Percentiles rank a stretch among this genome's conserved stretches.
phyloP scores from a whole-genome alignment of 2,329 filamentous ascomycete species.

The Neocatenulostroma microsporum region DNA sequence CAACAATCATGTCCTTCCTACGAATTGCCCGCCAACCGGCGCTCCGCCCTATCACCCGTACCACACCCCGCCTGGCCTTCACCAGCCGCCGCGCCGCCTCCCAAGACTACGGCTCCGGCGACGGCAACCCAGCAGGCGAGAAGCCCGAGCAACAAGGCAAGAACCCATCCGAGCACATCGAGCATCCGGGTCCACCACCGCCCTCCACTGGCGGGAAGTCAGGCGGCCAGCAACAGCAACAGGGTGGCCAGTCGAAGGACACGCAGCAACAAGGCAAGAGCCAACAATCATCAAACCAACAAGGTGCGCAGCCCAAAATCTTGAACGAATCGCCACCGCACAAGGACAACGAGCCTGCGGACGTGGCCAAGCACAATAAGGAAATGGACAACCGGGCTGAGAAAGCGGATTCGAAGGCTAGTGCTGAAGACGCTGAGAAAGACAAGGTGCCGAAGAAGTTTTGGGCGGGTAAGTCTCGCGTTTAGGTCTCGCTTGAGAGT shows the following conservation, averaged over 20 bases:
- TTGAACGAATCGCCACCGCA: conserved; percentile 30
- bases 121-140: conserved; percentile 36
- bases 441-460: conserved; percentile 35
- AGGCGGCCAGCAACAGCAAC: conserved; percentile 15
- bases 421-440: conserved; percentile 31
- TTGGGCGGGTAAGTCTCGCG: conserved; percentile 27
- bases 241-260: conserved; percentile 13
- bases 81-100: conserved; percentile 30
- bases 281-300: conserved; percentile 6
- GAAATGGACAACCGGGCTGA: conserved; percentile 38
- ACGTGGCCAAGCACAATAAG: conserved; percentile 38
- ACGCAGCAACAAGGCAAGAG: conserved; percentile 4
- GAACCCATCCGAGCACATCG: conserved; percentile 32
- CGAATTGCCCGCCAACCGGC: conserved; percentile 13
- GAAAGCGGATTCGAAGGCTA: conserved; percentile 32
- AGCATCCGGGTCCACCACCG: conserved; percentile 40
- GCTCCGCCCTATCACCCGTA: conserved; percentile 12
- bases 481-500: too few relatives aligned
- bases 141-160: conserved; percentile 37
- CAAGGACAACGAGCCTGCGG: conserved; percentile 22
- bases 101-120: conserved; percentile 37
- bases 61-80: conserved; percentile 17
- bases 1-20: conserved; percentile 16
- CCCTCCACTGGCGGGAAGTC: conserved; percentile 30
- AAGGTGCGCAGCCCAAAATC: conserved; percentile 38